Conservation (phyloP, 1,284 basidiomycete species). For the Farysia itapuensis region DNA sequence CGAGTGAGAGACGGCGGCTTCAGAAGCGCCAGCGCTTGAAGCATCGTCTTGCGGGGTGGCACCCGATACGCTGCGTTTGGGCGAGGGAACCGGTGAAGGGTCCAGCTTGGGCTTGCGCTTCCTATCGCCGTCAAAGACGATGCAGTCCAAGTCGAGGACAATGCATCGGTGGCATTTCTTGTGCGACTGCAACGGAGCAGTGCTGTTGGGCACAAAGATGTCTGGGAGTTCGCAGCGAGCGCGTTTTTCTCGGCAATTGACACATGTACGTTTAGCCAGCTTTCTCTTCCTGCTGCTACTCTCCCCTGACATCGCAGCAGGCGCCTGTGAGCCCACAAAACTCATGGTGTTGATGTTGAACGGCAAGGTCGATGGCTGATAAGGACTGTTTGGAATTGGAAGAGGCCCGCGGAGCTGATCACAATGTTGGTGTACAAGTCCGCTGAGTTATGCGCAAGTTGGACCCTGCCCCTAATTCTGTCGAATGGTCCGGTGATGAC, state of each 20-base stretch:
- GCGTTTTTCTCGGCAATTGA: slow-evolving; percentile 36
- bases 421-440: too few relatives aligned
- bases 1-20: neutral
- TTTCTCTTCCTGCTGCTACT: slow-evolving; percentile 7
- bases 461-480: too few relatives aligned
- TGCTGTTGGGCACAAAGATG: slow-evolving; percentile 26
- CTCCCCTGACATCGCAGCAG: neutral
- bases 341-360: too few relatives aligned
- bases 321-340: too few relatives aligned
- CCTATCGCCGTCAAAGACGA: slow-evolving; percentile 42
- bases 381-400: too few relatives aligned
- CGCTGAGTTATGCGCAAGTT: too few relatives aligned
- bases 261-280: slow-evolving; percentile 32
- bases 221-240: slow-evolving; percentile 40
- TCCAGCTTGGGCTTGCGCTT: slow-evolving; percentile 17
- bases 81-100: neutral
- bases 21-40: neutral
- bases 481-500: too few relatives aligned
- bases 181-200: slow-evolving; percentile 6
- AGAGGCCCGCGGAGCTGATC: too few relatives aligned
- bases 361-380: too few relatives aligned
- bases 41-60: neutral
- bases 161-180: slow-evolving; percentile 35
- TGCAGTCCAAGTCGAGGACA: slow-evolving; percentile 22
- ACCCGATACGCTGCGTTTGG: neutral